Evolutionary conservation across 108 stramenopile genomes (phyloP), one percentile per base, ranked within the genome.

Genomic region (Cylindrotheca fusiformis): DNA sequence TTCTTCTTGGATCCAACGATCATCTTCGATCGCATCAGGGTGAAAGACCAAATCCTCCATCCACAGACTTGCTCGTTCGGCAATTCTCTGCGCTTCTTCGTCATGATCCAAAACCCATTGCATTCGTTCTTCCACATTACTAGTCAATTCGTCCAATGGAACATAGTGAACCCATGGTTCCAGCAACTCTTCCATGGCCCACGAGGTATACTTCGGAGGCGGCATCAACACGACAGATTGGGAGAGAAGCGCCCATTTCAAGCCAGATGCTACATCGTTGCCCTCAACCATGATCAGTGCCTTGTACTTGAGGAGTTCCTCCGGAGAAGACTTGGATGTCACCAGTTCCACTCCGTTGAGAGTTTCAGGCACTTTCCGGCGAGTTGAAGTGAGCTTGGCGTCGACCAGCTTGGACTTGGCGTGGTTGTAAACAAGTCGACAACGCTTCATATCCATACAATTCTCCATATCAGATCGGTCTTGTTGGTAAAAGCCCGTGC

Each of bases 221-320:
- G 84, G 44, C 81, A 82, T 79, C n/a, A 86, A 56, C 6, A 85
- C 80, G 0, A 85, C 74, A 36, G 71, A 73, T 10, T 67, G 50
- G 3, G 70, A 72, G n/a, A 41, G 33, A 1, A 86, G 51, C 32
- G 30, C 21, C 84, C 84, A 86, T 68, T 81, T 81, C 20, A 86
- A 55, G 0, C 81, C 81, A 5, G 81, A 61, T n/a, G 81, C 71
- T 14, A 86, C 77, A 67, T 86, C 84, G 58, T 85, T 85, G n/a
- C 83, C 83, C 52, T 80, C 77, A 5, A 81, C 25, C 5, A 45
- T 68, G 3, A 82, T 48, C n/a, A 83, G 19, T n/a, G 52, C 52
- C 51, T 76, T 80, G 71, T 64, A 48, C 49, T 71, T 26, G n/a
- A 80, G 24, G 14, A n/a, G 46, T 18, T 62, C 48, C 4, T 17